These are phyloP conservation scores for Nitzschia sp. DNA, from an alignment of 108 stramenopile genomes.

Conservation along the genomic window DNA sequence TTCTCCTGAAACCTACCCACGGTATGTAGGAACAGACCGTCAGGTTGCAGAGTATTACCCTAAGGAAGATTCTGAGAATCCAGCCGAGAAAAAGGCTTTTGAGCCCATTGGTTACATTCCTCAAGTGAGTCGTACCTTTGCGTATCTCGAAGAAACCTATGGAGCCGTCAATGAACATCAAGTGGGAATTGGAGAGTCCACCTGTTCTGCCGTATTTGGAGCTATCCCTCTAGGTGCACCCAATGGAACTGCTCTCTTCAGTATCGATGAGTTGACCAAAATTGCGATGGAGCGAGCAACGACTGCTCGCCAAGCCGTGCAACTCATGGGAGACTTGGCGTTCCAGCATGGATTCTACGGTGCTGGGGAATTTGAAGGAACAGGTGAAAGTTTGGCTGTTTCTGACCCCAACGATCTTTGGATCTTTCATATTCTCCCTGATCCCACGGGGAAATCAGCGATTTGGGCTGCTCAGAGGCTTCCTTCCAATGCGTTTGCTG, in stretches of 20 bases:
- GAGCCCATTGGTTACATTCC: conserved; percentile 62
- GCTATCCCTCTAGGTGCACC: conserved; percentile 38
- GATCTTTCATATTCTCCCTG: conserved; percentile 83
- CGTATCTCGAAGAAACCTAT: conserved; percentile 77
- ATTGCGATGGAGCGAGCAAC: conserved; percentile 76
- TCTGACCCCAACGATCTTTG: conserved; percentile 69
- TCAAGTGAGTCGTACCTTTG: conserved; percentile 72
- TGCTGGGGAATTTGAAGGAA: conserved; percentile 63
- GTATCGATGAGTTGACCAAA: conserved; percentile 66
- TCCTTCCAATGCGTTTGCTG: conserved; percentile 65
- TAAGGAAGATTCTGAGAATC: conserved; percentile 23
- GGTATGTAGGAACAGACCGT: conserved; percentile 68
- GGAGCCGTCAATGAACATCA: conserved; percentile 81
- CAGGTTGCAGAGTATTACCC: conserved; percentile 45
- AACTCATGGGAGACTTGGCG: conserved; percentile 80
- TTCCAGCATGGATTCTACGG: conserved; percentile 83
- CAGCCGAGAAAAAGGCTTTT: conserved; percentile 20
- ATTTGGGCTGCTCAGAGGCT: conserved; percentile 86
- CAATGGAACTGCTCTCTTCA: conserved; percentile 73
- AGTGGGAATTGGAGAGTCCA: conserved; percentile 80
- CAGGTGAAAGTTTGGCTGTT: conserved; percentile 70
- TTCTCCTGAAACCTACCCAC: conserved; percentile 71
- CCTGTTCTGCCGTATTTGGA: conserved; percentile 61
- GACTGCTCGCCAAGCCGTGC: conserved; percentile 68
- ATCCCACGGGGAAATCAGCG: conserved; percentile 71